Evolutionary conservation across 164 flowering plant species (phyloP).

Genomic region (Dillenia turbinata): DNA sequence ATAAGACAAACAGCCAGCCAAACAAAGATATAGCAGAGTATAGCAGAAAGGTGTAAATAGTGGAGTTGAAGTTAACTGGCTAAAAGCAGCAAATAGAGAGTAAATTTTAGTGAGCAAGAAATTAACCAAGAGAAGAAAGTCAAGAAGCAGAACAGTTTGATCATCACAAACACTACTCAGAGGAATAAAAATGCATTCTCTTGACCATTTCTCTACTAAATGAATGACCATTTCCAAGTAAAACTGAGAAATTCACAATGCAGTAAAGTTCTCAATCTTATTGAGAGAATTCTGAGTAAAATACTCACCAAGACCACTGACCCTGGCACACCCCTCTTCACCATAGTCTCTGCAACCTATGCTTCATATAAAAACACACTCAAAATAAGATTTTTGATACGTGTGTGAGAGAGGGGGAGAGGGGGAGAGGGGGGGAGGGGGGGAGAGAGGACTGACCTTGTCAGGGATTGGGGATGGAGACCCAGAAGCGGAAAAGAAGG

Average conservation of each 20-base stretch:
- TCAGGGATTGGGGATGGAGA: conserved; percentile 40
- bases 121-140: conserved; percentile 49
- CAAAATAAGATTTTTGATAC: neutral
- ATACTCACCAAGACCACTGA: conserved; percentile 31
- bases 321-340: conserved; percentile 31
- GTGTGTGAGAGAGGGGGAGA: neutral
- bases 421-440: neutral
- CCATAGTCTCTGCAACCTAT: conserved; percentile 57
- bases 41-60: neutral
- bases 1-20: neutral
- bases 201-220: conserved; percentile 62
- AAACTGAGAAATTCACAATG: conserved; percentile 51
- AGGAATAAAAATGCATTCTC: conserved; percentile 20
- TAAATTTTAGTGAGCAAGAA: neutral
- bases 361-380: neutral
- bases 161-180: conserved; percentile 35
- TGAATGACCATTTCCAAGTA: conserved; percentile 50
- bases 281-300: conserved; percentile 45
- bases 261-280: conserved; percentile 62
- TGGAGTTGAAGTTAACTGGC: too few relatives aligned
- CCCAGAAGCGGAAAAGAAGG: conserved; percentile 41
- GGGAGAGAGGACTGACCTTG: conserved; percentile 30
- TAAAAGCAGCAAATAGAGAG: neutral
- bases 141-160: conserved; percentile 41
- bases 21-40: neutral